phyloP scores from a whole-genome alignment of 306 rosid species.

The Trifolium pratense region DNA sequence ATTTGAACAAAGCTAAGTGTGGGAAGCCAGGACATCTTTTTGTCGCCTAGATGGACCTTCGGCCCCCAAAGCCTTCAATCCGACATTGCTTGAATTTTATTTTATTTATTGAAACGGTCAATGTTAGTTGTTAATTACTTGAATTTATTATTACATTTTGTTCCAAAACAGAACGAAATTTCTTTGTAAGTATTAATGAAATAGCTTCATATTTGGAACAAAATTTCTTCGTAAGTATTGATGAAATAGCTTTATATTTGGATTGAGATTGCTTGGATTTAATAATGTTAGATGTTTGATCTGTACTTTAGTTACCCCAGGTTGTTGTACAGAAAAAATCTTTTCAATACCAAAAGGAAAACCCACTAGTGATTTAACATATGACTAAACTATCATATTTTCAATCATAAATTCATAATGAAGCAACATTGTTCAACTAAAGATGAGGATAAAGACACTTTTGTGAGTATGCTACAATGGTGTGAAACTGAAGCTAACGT shows the following conservation, averaged over 20 bases:
- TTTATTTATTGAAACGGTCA: too few relatives aligned
- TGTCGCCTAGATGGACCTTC: constrained; percentile 19
- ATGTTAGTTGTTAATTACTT: not conserved
- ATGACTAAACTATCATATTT: not conserved
- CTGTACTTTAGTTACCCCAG: not conserved
- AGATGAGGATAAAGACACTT: not conserved
- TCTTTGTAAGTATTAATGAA: not conserved
- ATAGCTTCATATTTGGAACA: not conserved
- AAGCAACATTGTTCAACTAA: not conserved
- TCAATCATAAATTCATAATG: not conserved
- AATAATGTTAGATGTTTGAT: not conserved
- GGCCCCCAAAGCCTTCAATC: constrained; percentile 6
- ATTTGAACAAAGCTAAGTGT: not conserved
- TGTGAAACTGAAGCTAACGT: not conserved
- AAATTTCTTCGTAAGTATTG: not conserved
- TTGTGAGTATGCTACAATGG: not conserved
- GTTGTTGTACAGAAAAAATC: not conserved
- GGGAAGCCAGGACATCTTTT: not conserved
- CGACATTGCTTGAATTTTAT: not conserved
- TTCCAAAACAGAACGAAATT: not conserved
- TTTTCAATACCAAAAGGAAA: not conserved
- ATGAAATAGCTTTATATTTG: not conserved
- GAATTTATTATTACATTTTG: not conserved
- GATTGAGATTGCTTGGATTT: constrained; percentile 1
- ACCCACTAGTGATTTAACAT: not conserved